Percentiles rank a stretch among this genome's conserved stretches.
phyloP scores from a whole-genome alignment of 257 asterid species.

The Primulina huaijiensis region DNA sequence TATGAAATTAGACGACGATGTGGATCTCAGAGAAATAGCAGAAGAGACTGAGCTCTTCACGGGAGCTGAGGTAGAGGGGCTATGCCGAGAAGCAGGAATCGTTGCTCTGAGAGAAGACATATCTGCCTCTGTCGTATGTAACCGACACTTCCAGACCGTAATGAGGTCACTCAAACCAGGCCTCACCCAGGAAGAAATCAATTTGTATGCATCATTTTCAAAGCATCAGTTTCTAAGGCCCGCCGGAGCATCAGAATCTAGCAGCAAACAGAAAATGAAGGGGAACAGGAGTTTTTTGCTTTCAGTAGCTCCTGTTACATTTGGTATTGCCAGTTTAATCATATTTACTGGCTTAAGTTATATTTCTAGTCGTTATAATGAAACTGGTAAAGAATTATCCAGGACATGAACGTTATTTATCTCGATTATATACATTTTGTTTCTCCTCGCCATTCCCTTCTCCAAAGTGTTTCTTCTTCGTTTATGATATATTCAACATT shows the following conservation, averaged over 20 bases:
- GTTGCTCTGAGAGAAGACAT: conserved; percentile 86
- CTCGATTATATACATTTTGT: not conserved
- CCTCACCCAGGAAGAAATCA: conserved; percentile 54
- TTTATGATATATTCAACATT: too few relatives aligned
- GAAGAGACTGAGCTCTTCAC: conserved; percentile 70
- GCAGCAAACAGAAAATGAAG: conserved; percentile 21
- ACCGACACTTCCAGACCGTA: conserved; percentile 63
- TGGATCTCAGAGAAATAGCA: conserved; percentile 66
- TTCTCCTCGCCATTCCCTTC: not conserved
- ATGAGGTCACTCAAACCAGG: conserved; percentile 61
- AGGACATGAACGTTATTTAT: conserved; percentile 31
- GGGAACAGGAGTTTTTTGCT: conserved; percentile 27
- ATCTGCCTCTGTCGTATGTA: conserved; percentile 58
- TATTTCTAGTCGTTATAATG: conserved; percentile 22
- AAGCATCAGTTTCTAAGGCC: conserved; percentile 41
- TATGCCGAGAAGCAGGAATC: conserved; percentile 87
- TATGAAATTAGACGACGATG: conserved; percentile 55
- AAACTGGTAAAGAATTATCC: conserved; percentile 28
- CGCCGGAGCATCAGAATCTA: conserved; percentile 19
- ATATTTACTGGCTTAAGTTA: conserved; percentile 35
- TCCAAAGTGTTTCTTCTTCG: too few relatives aligned
- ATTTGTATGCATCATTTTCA: conserved; percentile 57
- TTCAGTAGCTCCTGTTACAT: conserved; percentile 34
- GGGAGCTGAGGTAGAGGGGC: conserved; percentile 85
- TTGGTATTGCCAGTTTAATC: conserved; percentile 32